Base-by-base conservation (phyloP, 2,329 filamentous ascomycete genomes). In the Alternaria ventricosa region DNA sequence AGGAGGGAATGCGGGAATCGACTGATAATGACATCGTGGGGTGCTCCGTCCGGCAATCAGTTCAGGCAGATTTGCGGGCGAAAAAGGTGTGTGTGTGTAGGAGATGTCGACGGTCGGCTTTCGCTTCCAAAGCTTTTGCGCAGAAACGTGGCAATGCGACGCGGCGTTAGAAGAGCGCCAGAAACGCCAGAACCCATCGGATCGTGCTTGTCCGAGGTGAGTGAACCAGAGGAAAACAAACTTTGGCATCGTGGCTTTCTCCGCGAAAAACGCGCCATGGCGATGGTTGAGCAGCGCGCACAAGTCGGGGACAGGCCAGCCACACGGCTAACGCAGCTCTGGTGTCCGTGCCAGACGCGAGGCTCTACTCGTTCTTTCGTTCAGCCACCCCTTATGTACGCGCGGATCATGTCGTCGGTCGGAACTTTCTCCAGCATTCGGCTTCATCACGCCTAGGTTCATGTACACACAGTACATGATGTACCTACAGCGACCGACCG, bases 341-440 rank as follows among this genome's bases (percentile, higher is more conserved):
- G 33, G 49, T 22, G 49, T 53, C 49, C 9, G 49, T 41, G 49
- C 49, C 20, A 11, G 33, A n/a, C 15, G 49, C 36, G 36, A 41
- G n/a, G n/a, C 36, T 33, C 30, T 36, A 36, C 33, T 36, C 33
- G 33, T 36, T 28, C 49, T 15, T 22, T 36, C 22, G 49, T 23
- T 53, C 49, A 36, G 49, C 49, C 49, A 51, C 49, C 18, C 49
- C 49, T 51, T 53, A 36, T 18, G 49, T 25, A 41, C 36, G 36
- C 36, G 30, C 20, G 49, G 49, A 36, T 41, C 30, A 23, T 36
- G 5, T 53, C 12, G 49, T 53, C 7, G 12, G 3, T n/a, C 49
- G 49, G 49, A 53, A 36, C 49, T 53, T 53, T 53, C 49, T 53
- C 49, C 49, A 53, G 49, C 49, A 53, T 36, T 53, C 30, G 49